These are phyloP conservation scores for Aegilops speltoides DNA, from an alignment of 176 grass and related monocot species.

Conservation along the genomic window DNA sequence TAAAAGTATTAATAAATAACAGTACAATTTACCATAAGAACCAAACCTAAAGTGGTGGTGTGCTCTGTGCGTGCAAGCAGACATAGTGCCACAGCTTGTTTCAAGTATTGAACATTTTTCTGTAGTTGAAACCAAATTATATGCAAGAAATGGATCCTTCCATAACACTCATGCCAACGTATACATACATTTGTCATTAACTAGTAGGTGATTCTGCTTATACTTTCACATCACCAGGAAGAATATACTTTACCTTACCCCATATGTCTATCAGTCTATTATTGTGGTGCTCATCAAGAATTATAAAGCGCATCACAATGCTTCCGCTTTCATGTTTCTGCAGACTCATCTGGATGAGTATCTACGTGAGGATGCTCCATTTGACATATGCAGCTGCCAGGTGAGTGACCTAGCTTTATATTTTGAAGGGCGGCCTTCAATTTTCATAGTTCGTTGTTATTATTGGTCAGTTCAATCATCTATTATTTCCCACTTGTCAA, in stretches of 20 bases:
- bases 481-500: constrained; percentile 5
- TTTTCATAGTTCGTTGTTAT: background rate
- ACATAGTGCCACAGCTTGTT: background rate
- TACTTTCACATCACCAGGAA: background rate
- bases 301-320: background rate
- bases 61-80: background rate
- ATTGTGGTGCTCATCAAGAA: background rate
- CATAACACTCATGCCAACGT: background rate
- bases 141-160: background rate
- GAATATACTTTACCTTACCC: background rate
- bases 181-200: background rate
- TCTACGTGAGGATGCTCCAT: constrained; percentile 82
- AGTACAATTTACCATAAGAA: background rate
- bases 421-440: background rate
- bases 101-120: background rate
- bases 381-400: constrained; percentile 96
- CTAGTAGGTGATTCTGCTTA: background rate
- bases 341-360: constrained; percentile 84
- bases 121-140: constrained; percentile 7
- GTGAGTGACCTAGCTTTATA: constrained; percentile 36
- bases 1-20: constrained; percentile 32
- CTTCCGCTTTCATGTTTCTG: constrained; percentile 7
- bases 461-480: background rate
- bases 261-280: background rate
- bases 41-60: background rate